Percentiles rank a stretch among this genome's conserved stretches.
These are phyloP conservation scores for Dipodascopsis uninucleata DNA, from an alignment of 805 yeast species.

Conservation along the genomic window DNA sequence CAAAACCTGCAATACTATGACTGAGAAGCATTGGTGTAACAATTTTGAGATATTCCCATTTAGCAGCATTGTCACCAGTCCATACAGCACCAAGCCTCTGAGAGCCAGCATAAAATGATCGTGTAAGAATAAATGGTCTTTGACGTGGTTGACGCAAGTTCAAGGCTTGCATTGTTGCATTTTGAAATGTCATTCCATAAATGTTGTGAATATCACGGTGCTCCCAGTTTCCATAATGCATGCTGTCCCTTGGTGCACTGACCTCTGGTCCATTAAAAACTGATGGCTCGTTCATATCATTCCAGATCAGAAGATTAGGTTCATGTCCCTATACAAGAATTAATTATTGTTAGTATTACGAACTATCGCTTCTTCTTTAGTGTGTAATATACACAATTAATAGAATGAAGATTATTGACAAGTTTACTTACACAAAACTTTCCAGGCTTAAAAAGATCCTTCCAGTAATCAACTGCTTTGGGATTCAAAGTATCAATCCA, in stretches of 20 bases:
- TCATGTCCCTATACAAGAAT: conserved; percentile 35
- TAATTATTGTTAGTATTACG: no score
- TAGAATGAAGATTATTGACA: no score
- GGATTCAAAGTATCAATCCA: conserved; percentile 89
- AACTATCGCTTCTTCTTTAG: no score
- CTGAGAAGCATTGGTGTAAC: conserved; percentile 88
- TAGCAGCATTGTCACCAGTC: conserved; percentile 96
- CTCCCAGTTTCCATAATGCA: conserved; percentile 80
- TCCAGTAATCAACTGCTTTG: conserved; percentile 59
- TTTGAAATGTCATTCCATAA: conserved; percentile 75
- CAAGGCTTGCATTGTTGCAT: conserved; percentile 71
- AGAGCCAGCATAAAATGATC: conserved; percentile 87
- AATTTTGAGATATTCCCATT: conserved; percentile 78
- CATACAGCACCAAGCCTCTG: conserved; percentile 91
- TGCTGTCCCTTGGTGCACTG: conserved; percentile 72
- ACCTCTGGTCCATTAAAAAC: conserved; percentile 95
- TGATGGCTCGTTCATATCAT: conserved; percentile 98
- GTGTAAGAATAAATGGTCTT: conserved; percentile 83
- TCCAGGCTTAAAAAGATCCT: conserved; percentile 47
- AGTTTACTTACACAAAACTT: conserved; percentile 29
- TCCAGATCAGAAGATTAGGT: conserved; percentile 81
- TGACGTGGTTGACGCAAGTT: conserved; percentile 43
- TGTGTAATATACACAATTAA: no score
- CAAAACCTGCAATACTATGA: conserved; percentile 77
- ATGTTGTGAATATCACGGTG: conserved; percentile 88